Conservation (phyloP, 1,284 basidiomycete genomes). For the Cutaneotrichosporon daszewskae region DNA sequence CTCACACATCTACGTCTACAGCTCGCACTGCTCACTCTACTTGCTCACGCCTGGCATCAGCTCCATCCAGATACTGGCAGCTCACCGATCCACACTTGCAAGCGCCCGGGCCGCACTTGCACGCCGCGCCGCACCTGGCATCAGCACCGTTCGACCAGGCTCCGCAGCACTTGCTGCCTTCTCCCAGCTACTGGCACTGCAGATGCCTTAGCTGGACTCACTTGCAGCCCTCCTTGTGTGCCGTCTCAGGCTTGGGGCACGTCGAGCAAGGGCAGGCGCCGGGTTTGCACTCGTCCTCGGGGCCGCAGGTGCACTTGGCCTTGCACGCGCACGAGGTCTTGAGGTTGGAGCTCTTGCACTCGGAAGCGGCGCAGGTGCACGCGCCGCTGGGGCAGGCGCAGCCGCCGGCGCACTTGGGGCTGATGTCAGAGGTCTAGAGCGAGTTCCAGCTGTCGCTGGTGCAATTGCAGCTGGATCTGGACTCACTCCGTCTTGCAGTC, state of each 20-base stretch:
- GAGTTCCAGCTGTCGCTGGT: not conserved
- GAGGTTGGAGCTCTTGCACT: constrained; percentile 19
- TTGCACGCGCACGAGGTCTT: constrained; percentile 8
- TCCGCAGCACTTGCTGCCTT: not conserved
- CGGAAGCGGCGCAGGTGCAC: constrained; percentile 11
- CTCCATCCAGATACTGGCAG: too few species aligned
- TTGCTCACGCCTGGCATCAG: too few species aligned
- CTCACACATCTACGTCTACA: too few species aligned
- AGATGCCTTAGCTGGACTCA: not conserved
- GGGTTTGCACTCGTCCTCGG: constrained; percentile 12
- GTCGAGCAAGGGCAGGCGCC: constrained; percentile 9
- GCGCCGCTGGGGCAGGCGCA: constrained; percentile 13
- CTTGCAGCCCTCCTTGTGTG: not conserved
- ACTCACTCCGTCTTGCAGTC: constrained; percentile 17
- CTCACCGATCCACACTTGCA: too few species aligned
- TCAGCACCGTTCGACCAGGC: not conserved
- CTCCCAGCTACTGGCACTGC: not conserved
- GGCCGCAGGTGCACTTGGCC: constrained; percentile 8
- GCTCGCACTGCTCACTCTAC: too few species aligned
- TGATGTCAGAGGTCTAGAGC: not conserved
- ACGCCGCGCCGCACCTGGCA: constrained; percentile 2
- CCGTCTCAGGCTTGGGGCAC: constrained; percentile 12
- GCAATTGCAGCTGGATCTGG: constrained; percentile 1
- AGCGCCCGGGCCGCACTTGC: constrained; percentile 1
- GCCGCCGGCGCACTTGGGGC: constrained; percentile 1